Evolutionary conservation across 164 flowering plant species (phyloP).

Genomic region (Buxus sempervirens): DNA sequence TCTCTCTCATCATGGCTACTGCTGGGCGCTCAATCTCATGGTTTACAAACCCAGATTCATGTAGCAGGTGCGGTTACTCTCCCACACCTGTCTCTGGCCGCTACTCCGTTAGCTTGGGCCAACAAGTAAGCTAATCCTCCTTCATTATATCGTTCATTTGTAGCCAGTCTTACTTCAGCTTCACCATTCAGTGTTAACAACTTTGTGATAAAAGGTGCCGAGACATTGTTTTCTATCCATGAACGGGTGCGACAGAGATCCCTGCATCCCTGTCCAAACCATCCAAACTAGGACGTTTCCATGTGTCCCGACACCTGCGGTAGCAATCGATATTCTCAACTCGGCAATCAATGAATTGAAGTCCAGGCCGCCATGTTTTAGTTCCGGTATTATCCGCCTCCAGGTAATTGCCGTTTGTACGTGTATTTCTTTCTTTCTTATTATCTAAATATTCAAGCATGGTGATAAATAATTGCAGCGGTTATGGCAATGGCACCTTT

Average conservation of each 20-base stretch:
- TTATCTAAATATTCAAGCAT: too few species aligned
- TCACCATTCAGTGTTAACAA: neutral
- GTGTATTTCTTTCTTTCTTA: neutral
- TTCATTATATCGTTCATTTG: too few species aligned
- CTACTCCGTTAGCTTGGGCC: neutral
- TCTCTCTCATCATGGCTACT: slow-evolving; percentile 16
- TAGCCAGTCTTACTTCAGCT: neutral
- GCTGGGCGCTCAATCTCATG: slow-evolving; percentile 17
- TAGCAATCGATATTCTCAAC: slow-evolving; percentile 50
- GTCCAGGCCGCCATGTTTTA: slow-evolving; percentile 34
- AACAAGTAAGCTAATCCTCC: neutral
- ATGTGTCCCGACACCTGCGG: slow-evolving; percentile 41
- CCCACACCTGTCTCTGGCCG: too few species aligned
- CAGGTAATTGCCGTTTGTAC: slow-evolving; percentile 33
- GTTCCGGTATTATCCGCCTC: slow-evolving; percentile 69
- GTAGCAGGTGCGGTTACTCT: neutral
- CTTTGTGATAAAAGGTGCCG: neutral
- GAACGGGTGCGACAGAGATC: slow-evolving; percentile 74
- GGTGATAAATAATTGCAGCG: too few species aligned
- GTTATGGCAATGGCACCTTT: too few species aligned
- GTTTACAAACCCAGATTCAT: slow-evolving; percentile 16
- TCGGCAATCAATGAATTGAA: slow-evolving; percentile 43
- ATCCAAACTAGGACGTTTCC: slow-evolving; percentile 56
- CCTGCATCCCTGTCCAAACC: slow-evolving; percentile 38
- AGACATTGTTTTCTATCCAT: slow-evolving; percentile 40